Evolutionary conservation across 352 stramenopile genomes (phyloP), one percentile per base, ranked within the genome.

Genomic region (Pythium guiyangense): DNA sequence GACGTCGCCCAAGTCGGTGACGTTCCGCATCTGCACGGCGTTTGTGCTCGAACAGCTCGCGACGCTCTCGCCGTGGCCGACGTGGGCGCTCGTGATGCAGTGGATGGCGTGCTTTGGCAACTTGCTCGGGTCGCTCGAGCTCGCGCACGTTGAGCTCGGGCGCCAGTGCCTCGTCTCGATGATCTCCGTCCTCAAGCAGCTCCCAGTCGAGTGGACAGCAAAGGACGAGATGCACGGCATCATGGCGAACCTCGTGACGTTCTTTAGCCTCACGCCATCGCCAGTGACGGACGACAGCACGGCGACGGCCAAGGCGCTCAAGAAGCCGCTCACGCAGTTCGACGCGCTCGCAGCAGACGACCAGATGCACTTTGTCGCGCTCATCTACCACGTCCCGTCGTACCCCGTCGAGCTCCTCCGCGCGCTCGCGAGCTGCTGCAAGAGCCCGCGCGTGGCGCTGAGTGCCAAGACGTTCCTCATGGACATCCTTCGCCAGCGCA

Each of bases 401-500:
- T 91, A 90, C 55, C 79, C 84, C 6, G 72, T 90, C 18, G 63
- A 59, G 11, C 57, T 94, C 31, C 52, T 94, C n/a, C 79, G 80
- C 48, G 79, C 76, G 6, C 66, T 94, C 26, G 70, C 84, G 22
- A 84, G 74, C 34, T 92, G 81, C 63, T 91, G 84, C 64, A 92
- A 94, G 58, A 90, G 76, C 53, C 20, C 62, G 17, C 52, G 64
- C 18, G 77, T 94, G 11, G 59, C 77, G 49, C 58, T 72, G 26
- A 69, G 91, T 35, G 81, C 79, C n/a, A 94, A 94, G 67, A 91
- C 71, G 34, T 94, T 91, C 48, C 60, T 92, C 20, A 76, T 94
- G 44, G 84, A 94, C 47, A 89, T 94, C 64, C 45, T 94, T 2
- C 77, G 86, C 60, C 78, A 89, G 56, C 76, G 81, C 6, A 66